Evolutionary conservation across 2,329 filamentous ascomycete species (phyloP).

Genomic region (Fusarium neocosmosporiellum): DNA sequence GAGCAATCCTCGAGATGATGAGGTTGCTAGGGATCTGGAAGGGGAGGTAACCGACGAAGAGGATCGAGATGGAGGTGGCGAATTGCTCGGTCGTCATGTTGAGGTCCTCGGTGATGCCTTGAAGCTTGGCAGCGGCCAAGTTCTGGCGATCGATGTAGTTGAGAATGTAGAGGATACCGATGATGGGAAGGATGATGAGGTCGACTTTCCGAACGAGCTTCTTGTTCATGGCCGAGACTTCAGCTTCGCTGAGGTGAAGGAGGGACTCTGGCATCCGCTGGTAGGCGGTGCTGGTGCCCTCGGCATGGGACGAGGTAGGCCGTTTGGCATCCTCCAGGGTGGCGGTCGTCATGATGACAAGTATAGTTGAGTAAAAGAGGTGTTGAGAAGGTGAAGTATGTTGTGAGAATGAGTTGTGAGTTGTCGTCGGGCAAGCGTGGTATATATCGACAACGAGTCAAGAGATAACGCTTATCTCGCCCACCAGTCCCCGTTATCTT

Average conservation of each 20-base stretch:
- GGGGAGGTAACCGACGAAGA: constrained; percentile 51
- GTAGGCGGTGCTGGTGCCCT: constrained; percentile 15
- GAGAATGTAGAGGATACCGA: constrained; percentile 53
- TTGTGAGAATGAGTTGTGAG: background rate
- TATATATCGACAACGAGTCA: constrained; percentile 12
- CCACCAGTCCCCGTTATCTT: background rate
- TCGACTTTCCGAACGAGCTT: constrained; percentile 45
- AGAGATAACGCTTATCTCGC: constrained; percentile 14
- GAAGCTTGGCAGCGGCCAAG: constrained; percentile 33
- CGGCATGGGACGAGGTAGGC: constrained; percentile 9
- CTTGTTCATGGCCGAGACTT: constrained; percentile 14
- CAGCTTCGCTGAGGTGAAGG: constrained; percentile 2
- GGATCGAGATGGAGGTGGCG: constrained; percentile 52
- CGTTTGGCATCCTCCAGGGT: constrained; percentile 15
- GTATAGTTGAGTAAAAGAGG: background rate
- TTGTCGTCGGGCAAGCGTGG: background rate
- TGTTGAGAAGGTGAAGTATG: background rate
- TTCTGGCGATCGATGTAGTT: constrained; percentile 53
- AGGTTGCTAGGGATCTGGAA: constrained; percentile 53
- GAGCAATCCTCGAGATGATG: constrained; percentile 34
- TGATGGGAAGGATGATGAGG: constrained; percentile 40
- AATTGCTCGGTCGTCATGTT: constrained; percentile 49
- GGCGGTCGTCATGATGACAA: constrained; percentile 3
- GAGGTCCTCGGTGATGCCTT: constrained; percentile 51
- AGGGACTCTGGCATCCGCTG: constrained; percentile 25